These are phyloP conservation scores for Helianthus annuus DNA, from an alignment of 129 eudicot species.

Conservation along the genomic window HanXRQr2.0-SUNRISE NC_035446.2:128079339-128079838, in stretches of 20 bases:
- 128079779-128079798: conserved; percentile 76
- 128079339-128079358: conserved; percentile 33
- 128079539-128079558: conserved; percentile 83
- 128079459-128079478: conserved; percentile 10
- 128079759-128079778: conserved; percentile 71
- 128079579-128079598: conserved; percentile 48
- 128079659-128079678: not conserved
- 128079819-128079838: conserved; percentile 55
- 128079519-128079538: conserved; percentile 17
- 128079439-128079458: conserved; percentile 14
- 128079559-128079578: conserved; percentile 76
- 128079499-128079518: not conserved
- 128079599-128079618: not conserved
- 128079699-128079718: conserved; percentile 1
- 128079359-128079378: conserved; percentile 37
- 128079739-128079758: conserved; percentile 65
- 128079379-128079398: conserved; percentile 33
- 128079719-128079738: conserved; percentile 9
- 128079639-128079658: not conserved
- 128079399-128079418: conserved; percentile 32
- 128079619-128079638: not conserved
- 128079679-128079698: not conserved
- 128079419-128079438: conserved; percentile 17
- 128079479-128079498: not conserved
- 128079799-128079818: conserved; percentile 86